Base-by-base conservation (phyloP, 495 filamentous ascomycete species). In the Trichoderma erinaceum region DNA sequence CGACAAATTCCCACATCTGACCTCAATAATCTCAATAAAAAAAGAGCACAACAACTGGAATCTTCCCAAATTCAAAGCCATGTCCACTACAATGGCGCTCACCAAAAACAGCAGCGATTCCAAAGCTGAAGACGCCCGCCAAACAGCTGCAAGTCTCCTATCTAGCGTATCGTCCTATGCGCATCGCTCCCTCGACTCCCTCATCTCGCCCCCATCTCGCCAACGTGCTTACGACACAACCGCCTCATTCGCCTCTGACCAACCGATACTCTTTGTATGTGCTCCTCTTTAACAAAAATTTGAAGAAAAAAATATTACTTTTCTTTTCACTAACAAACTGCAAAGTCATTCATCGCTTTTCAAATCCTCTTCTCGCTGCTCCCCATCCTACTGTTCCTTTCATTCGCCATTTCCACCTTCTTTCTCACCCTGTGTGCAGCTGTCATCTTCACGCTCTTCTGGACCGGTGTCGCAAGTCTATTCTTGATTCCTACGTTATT, bases 381-480 rank as follows among this genome's bases (percentile, higher is more conserved):
- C 65, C 89, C 89, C 15, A 41, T 91, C 66, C 73, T 83, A 41
- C 76, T 91, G 52, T 91, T 92, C 80, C 32, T 82, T 66, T 72
- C 82, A 70, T 89, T 90, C 78, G 75, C 79, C 69, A 69, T 84
- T 46, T 81, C 81, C 68, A 79, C 85, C 61, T 71, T 86, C 73
- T 69, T 84, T 71, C 81, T 89, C 75, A 80, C 84, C 32, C 66
- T 87, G 46, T 69, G 85, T 70, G 80, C 78, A 50, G 84, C 84
- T 56, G 66, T 91, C 8, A 66, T 87, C 69, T 88, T 90, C 78
- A 83, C 83, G 10, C 79, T 86, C 65, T 85, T 87, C 76, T 87
- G 84, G 79, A 80, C 84, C 67, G 84, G 86, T 65, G 69, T 89
- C 63, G 88, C 85, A n/a, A 77, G 88, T 29, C 71, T 89, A 65